Evolutionary conservation across 345 rosid genomes (phyloP), one percentile per base, ranked within the genome.

Genomic region (Eucalyptus camaldulensis): DNA sequence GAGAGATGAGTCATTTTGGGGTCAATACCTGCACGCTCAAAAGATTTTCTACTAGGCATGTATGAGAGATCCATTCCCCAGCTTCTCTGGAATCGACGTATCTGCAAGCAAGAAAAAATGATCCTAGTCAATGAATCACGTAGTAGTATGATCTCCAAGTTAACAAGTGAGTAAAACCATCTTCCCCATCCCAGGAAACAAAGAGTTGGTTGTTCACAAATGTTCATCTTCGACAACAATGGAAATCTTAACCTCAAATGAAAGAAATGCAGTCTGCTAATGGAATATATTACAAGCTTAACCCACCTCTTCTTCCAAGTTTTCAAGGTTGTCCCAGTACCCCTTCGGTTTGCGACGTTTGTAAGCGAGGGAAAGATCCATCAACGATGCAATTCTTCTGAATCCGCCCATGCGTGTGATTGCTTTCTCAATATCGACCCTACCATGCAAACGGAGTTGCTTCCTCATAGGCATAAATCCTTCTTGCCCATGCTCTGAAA

Each of bases 401-500:
- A 98, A 96, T 87, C 99, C 99, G 72, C 99, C 99, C 98, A 95
- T 96, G 83, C 93, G 95, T 49, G 97, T 94, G 85, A 98, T 96
- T 69, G 98, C 98, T 93, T 98, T 98, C 91, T 98, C 99, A 85
- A 96, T 95, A 91, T 98, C 99, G 47, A 96, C 98, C 92, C 99
- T 94, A 80, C 99, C 97, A 86, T 94, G 98, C 89, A 93, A 72
- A 80, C 98, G 96, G 11, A 98, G 99, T 90, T 98, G 99, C 90
- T 98, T 98, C 92, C 99, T 95, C 99, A 96, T 98, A 3, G 99
- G 99, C 99, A 98, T 98, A 92, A 96, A 98, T 81, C 99, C 99
- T 92, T 96, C 99, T 90, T 96, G 97, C 62, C 99, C 99, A 86
- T 96, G 96, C 88, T 95, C 95, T 33, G 94, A 91, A 90, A 98